Evolutionary conservation across 176 grass and related monocot genomes (phyloP).

Genomic region (Oryza longistaminata): DNA sequence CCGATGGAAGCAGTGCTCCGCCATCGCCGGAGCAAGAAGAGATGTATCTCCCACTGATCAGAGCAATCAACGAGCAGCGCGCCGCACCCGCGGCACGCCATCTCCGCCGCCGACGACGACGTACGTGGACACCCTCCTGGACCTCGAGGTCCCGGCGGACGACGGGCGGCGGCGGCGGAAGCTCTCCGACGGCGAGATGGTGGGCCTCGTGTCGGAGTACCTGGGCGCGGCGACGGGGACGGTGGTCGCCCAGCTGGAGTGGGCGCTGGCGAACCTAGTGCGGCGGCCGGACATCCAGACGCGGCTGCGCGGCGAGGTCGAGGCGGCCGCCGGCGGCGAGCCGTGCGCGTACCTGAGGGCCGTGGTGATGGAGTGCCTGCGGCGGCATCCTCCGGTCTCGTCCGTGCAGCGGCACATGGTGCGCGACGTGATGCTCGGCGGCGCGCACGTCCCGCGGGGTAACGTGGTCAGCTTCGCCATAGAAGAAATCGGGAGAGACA

Average conservation of each 20-base stretch:
- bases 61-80: neutral
- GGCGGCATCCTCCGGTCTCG: neutral
- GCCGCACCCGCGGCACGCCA: neutral
- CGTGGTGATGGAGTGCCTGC: conserved; percentile 32
- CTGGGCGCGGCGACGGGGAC: neutral
- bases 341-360: conserved; percentile 31
- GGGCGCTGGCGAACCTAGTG: neutral
- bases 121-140: conserved; percentile 32
- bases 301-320: neutral
- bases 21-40: conserved; percentile 8
- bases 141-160: conserved; percentile 11
- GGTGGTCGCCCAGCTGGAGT: neutral
- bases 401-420: conserved; percentile 23
- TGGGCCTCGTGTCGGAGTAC: neutral
- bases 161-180: neutral
- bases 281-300: neutral
- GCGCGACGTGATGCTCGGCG: neutral
- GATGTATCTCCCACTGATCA: conserved; percentile 23
- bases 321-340: conserved; percentile 11
- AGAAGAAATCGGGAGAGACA: neutral
- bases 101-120: neutral
- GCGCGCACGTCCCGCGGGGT: neutral
- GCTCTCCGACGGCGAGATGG: neutral
- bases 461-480: conserved; percentile 31
- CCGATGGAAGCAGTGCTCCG: neutral